Base-by-base conservation (phyloP, 1,284 basidiomycete species). In the Cryptococcus maquisensis region DNA sequence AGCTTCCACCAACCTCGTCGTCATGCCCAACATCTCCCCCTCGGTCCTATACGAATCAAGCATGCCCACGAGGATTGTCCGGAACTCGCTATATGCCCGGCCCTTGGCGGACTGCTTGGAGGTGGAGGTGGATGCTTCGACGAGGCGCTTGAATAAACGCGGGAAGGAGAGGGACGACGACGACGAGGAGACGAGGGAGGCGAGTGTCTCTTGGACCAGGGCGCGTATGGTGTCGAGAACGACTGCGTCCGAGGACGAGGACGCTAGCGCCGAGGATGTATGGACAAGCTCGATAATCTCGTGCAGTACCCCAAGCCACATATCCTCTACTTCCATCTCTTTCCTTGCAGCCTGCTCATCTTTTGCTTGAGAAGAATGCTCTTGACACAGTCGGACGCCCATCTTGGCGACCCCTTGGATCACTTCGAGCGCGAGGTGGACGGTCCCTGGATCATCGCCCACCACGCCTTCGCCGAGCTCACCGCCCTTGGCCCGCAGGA, bases 21-120 rank as follows among this genome's bases (percentile, higher is more conserved):
- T 88, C 67, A 97, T 91, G 35, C 81, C 77, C n/a, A 98, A 80
- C 79, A 95, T 84, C 64, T 98, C 94, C 23, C 87, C 86, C 62
- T 98, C 93, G 5, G 88, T 84, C 21, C 87, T 84, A 77, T 97
- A 98, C 2, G 91, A 88, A 65, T 94, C 90, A 60, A 98, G 79
- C 91, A 98, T 98, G 28, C 90, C 88, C 0, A 86, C 87, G 21
- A 98, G 79, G 6, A 40, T n/a, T 4, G 84, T 82, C 43, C 92
- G 83, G 75, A 98, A 95, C 73, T 98, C 93, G 35, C 87, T 85
- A 72, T 98, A 98, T 5, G 86, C 84, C 18, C 67, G n/a, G 26
- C 62, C 59, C 39, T 56, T 57, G 20, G 50, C 55, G 12, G 49
- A 48, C 26, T 46, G 40, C 26, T 82, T 56, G 63, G 41, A 43